Base-by-base conservation (phyloP, 1,139 yeast species). In the Candida anutae region DNA sequence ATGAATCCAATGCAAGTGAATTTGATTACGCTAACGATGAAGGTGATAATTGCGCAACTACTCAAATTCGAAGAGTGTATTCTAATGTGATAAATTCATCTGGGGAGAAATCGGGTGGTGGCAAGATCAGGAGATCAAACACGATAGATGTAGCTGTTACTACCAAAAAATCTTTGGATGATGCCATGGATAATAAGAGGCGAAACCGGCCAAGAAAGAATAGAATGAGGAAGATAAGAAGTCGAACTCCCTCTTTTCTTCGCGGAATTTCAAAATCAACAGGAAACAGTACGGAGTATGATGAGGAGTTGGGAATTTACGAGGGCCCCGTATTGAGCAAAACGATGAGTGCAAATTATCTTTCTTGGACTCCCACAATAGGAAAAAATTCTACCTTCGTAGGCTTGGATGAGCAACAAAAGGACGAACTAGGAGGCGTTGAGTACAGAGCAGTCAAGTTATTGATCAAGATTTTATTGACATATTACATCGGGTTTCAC, bases 371-470 rank as follows among this genome's bases (percentile, higher is more conserved):
- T 16, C 97, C 98, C 0, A 85, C 87, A 0, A 71, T 93, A 26
- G 98, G 96, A n/a, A 72, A 97, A 50, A 93, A 93, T 53, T 90
- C 98, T 1, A 82, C 88, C 1, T 90, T 90, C 60, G 82, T 84
- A 3, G 80, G 80, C 17, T 56, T 90, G 31, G 76, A 83, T 2
- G 85, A 77, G 16, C 80, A 73, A 15, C 97, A 93, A 51, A 85
- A 85, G 44, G 94, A 82, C 35, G 99, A 90, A 50, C 58, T 90
- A 25, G 99, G 98, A 19, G 99, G 98, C 30, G 95, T 90, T 8
- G 99, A 90, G 48, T 93, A 90, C 48, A 70, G 97, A 27, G 87
- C 98, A 0, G 69, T 83, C 31, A 85, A 85, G 45, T 57, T 87
- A 9, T 58, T 90, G 32, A 75, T 84, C 30, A 73, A 71, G 42